Evolutionary conservation across 2,329 filamentous ascomycete genomes (phyloP).

Genomic region (Aureobasidium sp.): DNA sequence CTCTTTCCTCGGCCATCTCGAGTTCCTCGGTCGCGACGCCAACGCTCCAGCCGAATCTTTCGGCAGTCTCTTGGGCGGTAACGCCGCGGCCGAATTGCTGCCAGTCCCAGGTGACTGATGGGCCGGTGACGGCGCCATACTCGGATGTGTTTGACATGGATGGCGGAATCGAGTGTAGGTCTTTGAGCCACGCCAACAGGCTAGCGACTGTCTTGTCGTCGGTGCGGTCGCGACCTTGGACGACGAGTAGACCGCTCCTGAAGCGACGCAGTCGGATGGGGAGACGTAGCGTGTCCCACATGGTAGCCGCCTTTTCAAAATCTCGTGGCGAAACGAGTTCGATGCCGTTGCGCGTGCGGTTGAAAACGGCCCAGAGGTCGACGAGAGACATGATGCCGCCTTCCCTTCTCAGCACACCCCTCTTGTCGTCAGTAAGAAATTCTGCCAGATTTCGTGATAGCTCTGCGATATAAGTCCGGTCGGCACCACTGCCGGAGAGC

Average conservation of each 20-base stretch:
- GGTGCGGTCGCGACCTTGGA: constrained; percentile 79
- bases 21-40: constrained; percentile 92
- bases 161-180: constrained; percentile 47
- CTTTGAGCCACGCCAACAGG: constrained; percentile 70
- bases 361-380: constrained; percentile 91
- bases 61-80: constrained; percentile 81
- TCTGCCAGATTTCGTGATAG: constrained; percentile 78
- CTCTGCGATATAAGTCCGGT: constrained; percentile 84
- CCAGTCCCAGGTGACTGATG: constrained; percentile 61
- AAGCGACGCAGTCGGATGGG: constrained; percentile 83
- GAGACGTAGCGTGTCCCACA: constrained; percentile 83
- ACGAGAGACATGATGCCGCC: constrained; percentile 86
- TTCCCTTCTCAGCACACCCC: constrained; percentile 68
- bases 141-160: constrained; percentile 44
- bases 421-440: constrained; percentile 77
- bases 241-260: constrained; percentile 88
- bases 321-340: constrained; percentile 88
- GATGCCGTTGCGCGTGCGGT: constrained; percentile 83
- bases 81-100: constrained; percentile 72
- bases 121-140: constrained; percentile 13
- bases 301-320: constrained; percentile 78
- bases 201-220: constrained; percentile 82
- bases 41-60: constrained; percentile 92
- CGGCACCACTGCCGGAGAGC: constrained; percentile 63
- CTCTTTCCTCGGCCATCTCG: constrained; percentile 92